Conservation (phyloP, 495 filamentous ascomycete species). For the Bombardia bombarda region DNA sequence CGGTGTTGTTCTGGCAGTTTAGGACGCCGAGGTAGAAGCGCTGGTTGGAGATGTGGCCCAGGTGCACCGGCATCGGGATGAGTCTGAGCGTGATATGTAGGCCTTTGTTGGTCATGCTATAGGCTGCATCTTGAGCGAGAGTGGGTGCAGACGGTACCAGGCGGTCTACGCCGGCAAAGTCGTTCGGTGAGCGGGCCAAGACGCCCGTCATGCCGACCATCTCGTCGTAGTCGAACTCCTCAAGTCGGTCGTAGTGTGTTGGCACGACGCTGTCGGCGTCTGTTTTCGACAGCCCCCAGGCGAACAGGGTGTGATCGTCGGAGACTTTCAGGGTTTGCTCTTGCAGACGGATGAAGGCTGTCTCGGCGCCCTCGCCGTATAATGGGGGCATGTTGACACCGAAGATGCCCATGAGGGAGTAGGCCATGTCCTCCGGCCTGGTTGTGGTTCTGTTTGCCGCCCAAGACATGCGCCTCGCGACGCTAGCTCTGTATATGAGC, state of each 20-base stretch:
- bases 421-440: conserved; percentile 28
- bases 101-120: conserved; percentile 20
- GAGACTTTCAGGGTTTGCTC: conserved; percentile 22
- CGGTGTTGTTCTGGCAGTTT: conserved; percentile 6
- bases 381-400: conserved; percentile 23
- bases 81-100: conserved; percentile 12
- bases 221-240: conserved; percentile 9
- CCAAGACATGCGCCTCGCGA: conserved; percentile 27
- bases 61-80: conserved; percentile 1
- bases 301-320: conserved; percentile 22
- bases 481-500: conserved; percentile 10
- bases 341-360: conserved; percentile 24
- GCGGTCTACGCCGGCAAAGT: conserved; percentile 11
- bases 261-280: background rate
- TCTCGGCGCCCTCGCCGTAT: conserved; percentile 30
- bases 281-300: conserved; percentile 15
- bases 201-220: conserved; percentile 5
- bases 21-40: conserved; percentile 13
- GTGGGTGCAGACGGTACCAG: conserved; percentile 4
- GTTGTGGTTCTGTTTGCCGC: conserved; percentile 21
- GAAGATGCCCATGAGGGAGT: conserved; percentile 30
- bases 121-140: conserved; percentile 1
- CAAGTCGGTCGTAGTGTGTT: background rate
- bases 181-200: conserved; percentile 10
- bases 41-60: conserved; percentile 1